Conservation (phyloP, 139 green algal genomes). For the Picochlorum sp. region DNA sequence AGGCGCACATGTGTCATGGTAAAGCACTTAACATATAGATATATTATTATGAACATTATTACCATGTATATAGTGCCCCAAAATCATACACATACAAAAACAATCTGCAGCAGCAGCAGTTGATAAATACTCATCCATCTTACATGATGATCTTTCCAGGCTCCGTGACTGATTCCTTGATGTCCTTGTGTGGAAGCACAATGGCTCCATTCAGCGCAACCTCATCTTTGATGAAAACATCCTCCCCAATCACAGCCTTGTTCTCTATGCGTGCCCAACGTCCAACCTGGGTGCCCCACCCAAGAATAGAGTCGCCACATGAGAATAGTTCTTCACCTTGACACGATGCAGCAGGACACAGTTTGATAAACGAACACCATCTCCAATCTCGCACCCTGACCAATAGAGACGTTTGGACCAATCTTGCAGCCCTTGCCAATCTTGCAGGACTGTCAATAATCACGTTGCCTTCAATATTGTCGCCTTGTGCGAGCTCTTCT, state of each 20-base stretch:
- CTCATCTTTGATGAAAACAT: conserved; percentile 83
- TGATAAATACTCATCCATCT: neutral
- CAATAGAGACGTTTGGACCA: conserved; percentile 86
- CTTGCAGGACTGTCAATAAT: conserved; percentile 66
- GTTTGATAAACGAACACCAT: conserved; percentile 84
- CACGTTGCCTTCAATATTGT: conserved; percentile 58
- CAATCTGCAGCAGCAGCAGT: neutral
- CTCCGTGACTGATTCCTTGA: conserved; percentile 61
- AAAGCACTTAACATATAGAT: conserved; percentile 20
- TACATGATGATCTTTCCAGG: conserved; percentile 73
- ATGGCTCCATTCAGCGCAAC: conserved; percentile 91
- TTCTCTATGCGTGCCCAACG: conserved; percentile 87
- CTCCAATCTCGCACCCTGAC: conserved; percentile 70
- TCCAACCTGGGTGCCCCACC: conserved; percentile 75
- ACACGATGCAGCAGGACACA: conserved; percentile 80
- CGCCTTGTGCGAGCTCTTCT: conserved; percentile 44
- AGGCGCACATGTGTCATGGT: conserved; percentile 7
- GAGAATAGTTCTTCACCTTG: conserved; percentile 58
- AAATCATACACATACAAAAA: no score
- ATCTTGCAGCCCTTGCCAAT: conserved; percentile 79
- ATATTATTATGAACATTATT: neutral
- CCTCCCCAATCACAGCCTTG: conserved; percentile 88
- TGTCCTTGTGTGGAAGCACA: conserved; percentile 92
- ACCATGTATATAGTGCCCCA: no score
- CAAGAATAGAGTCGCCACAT: conserved; percentile 85